Evolutionary conservation across 352 stramenopile genomes (phyloP).

Genomic region (Albugo laibachii): DNA sequence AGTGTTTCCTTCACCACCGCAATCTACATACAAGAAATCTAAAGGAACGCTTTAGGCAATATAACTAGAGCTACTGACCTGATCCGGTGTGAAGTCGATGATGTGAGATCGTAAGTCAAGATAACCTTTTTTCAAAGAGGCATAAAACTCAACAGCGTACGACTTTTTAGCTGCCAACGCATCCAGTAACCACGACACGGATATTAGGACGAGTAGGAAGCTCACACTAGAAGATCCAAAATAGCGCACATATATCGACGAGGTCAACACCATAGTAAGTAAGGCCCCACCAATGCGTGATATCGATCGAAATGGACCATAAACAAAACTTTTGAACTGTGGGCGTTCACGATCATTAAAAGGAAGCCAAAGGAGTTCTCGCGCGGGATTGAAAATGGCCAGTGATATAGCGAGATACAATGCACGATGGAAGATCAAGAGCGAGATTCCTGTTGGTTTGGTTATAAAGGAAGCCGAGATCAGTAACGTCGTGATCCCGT

Average conservation of each 20-base stretch:
- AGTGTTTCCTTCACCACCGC: conserved; percentile 62
- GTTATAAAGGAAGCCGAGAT: too few relatives aligned
- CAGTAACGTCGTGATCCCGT: too few relatives aligned
- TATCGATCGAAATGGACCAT: conserved; percentile 55
- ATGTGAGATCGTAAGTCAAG: conserved; percentile 58
- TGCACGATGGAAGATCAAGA: conserved; percentile 36
- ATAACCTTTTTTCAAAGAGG: conserved; percentile 62
- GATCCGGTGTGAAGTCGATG: conserved; percentile 67
- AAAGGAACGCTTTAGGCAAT: not conserved
- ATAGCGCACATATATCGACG: conserved; percentile 16
- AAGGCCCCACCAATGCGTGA: conserved; percentile 56
- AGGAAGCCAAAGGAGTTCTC: conserved; percentile 72
- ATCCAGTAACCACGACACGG: conserved; percentile 42
- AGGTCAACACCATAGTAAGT: conserved; percentile 47
- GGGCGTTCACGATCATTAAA: conserved; percentile 49
- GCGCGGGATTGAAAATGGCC: conserved; percentile 63
- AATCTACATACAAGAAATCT: conserved; percentile 17
- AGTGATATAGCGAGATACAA: conserved; percentile 67
- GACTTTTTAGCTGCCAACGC: conserved; percentile 52
- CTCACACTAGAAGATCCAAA: conserved; percentile 23
- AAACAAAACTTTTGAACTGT: conserved; percentile 64
- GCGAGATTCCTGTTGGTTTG: too few relatives aligned
- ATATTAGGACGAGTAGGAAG: conserved; percentile 14
- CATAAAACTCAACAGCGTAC: conserved; percentile 74
- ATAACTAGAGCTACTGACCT: conserved; percentile 18